phyloP scores from a whole-genome alignment of 1,284 basidiomycete genomes.

The Cronartium ribicola region DNA sequence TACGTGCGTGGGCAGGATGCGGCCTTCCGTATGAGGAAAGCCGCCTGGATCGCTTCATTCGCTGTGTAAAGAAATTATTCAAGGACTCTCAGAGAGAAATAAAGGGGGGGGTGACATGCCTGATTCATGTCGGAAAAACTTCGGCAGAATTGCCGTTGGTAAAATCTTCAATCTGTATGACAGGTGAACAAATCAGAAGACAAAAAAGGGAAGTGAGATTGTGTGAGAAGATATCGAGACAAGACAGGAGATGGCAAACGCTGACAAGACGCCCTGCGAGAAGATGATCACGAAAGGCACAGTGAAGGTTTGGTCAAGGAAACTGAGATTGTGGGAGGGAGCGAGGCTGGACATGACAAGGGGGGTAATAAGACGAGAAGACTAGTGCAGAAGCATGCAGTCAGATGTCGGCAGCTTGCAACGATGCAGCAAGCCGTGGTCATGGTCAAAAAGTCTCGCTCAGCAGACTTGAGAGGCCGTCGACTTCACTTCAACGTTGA shows the following conservation, averaged over 20 bases:
- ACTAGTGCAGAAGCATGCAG: conserved; percentile 12
- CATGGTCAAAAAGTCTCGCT: not conserved
- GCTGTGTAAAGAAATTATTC: not conserved
- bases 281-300: conserved; percentile 10
- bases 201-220: conserved; percentile 15
- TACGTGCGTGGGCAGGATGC: not conserved
- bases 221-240: conserved; percentile 6
- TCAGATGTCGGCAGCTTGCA: not conserved
- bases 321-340: conserved; percentile 5
- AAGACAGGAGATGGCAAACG: conserved; percentile 5
- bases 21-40: conserved; percentile 16
- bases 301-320: conserved; percentile 7
- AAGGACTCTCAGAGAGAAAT: conserved; percentile 20
- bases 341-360: conserved; percentile 2
- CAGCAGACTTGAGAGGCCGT: not conserved
- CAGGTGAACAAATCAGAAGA: conserved; percentile 12
- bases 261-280: conserved; percentile 5
- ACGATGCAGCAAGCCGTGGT: conserved; percentile 5
- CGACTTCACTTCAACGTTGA: conserved; percentile 1
- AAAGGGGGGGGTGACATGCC: conserved; percentile 28
- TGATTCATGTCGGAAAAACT: conserved; percentile 31
- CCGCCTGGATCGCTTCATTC: conserved; percentile 9
- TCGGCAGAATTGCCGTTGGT: conserved; percentile 13
- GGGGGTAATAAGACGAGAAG: not conserved
- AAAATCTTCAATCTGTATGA: conserved; percentile 6